Evolutionary conservation across 768 basidiomycete species (phyloP).

Genomic region (Phallus indusiatus): DNA sequence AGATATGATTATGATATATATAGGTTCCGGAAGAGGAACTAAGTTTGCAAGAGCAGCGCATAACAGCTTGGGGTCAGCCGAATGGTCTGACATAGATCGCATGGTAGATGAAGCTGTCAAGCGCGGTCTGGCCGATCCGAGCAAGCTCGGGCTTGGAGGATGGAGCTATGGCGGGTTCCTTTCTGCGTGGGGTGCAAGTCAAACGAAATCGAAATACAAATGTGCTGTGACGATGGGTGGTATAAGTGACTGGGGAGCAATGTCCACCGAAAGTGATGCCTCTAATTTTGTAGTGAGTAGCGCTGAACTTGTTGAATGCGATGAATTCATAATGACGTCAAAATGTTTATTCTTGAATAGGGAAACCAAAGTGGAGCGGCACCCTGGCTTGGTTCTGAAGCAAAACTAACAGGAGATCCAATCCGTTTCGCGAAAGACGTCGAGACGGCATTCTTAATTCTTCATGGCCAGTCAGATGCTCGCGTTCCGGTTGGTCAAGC

Average conservation of each 20-base stretch:
- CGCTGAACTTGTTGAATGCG: not conserved
- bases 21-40: constrained; percentile 10
- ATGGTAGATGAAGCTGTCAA: constrained; percentile 10
- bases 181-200: constrained; percentile 11
- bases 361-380: not conserved
- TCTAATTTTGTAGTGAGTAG: constrained; percentile 8
- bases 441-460: constrained; percentile 11
- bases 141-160: constrained; percentile 10
- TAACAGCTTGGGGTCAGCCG: constrained; percentile 9
- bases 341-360: not conserved
- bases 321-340: not conserved
- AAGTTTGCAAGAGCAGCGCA: constrained; percentile 8
- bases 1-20: not conserved
- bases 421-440: constrained; percentile 10
- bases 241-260: constrained; percentile 10
- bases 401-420: constrained; percentile 1
- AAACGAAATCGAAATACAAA: constrained; percentile 11
- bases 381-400: constrained; percentile 5
- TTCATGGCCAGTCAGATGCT: constrained; percentile 11
- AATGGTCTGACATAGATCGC: constrained; percentile 13
- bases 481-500: constrained; percentile 11
- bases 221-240: constrained; percentile 10
- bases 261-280: constrained; percentile 7
- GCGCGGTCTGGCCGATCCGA: constrained; percentile 8
- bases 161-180: constrained; percentile 13